Base-by-base conservation (phyloP, 2,329 filamentous ascomycete genomes). In the Fusarium sp. region DNA sequence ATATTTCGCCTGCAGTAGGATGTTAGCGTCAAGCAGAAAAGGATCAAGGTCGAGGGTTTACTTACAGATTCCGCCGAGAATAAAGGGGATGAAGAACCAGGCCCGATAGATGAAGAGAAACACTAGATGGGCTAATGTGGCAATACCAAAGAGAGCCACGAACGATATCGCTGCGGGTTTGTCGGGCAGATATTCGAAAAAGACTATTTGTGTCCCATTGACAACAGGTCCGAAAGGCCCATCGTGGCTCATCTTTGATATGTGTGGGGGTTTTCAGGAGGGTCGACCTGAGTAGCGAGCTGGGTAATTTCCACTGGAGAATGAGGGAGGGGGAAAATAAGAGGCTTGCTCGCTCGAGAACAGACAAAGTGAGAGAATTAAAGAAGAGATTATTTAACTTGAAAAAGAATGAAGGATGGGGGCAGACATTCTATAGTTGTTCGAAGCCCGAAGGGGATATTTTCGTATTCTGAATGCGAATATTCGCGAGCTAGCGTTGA, bases 391-490 rank as follows among this genome's bases (percentile, higher is more conserved):
- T 4, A 9, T 6, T 15, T 32, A 5, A 5, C 5, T 14, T 7
- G 2, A 15, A 15, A 33, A n/a, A 17, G 0, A 33, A 11, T 27
- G 1, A 9, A 2, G 8, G 5, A 6, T 4, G 8, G 19, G 44
- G 9, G 14, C 19, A 30, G 35, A 40, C 14, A 39, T 62, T 55
- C 43, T n/a, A 13, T 23, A 23, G 22, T 25, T 17, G 37, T 19
- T 6, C 19, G 1, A 32, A 11, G n/a, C n/a, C 4, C 30, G 11
- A 17, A 32, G 25, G 23, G 40, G 7, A 30, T 49, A 6, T 48
- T 45, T 63, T 62, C 59, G 60, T 44, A 62, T 56, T 62, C 22
- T 37, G 25, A 62, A 62, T 62, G 44, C 50, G 60, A 63, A 62
- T 62, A 63, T 45, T 62, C n/a, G 8, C 3, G 30, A 17, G 22